Conservation (phyloP, 164 flowering plant genomes). For the Amborella trichopoda region DNA sequence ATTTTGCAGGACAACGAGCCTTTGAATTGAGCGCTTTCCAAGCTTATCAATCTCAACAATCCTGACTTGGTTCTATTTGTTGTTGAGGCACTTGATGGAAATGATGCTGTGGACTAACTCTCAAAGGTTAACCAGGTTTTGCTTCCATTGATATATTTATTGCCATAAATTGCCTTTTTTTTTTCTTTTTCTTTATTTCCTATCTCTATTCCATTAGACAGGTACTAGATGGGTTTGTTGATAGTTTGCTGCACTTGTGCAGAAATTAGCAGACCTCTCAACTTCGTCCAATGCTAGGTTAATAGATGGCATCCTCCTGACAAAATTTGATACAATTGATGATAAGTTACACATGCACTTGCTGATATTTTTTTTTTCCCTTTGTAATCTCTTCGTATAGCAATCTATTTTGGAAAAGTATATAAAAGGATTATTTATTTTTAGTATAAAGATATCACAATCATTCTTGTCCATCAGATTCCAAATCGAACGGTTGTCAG, state of each 20-base stretch:
- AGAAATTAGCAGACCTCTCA: conserved; percentile 89
- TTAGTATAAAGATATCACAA: too few relatives aligned
- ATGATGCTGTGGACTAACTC: conserved; percentile 96
- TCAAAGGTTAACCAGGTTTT: conserved; percentile 88
- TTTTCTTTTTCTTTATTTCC: too few relatives aligned
- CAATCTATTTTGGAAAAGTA: too few relatives aligned
- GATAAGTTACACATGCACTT: conserved; percentile 58
- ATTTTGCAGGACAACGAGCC: conserved; percentile 84
- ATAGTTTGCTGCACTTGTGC: too few relatives aligned
- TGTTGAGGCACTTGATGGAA: conserved; percentile 96
- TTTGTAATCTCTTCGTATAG: background rate
- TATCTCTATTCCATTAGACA: too few relatives aligned
- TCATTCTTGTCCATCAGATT: too few relatives aligned
- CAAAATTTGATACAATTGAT: conserved; percentile 94
- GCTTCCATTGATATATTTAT: too few relatives aligned
- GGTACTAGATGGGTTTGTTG: too few relatives aligned
- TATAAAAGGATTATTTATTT: too few relatives aligned
- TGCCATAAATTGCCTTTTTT: too few relatives aligned
- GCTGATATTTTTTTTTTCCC: too few relatives aligned
- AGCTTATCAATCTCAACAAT: conserved; percentile 74
- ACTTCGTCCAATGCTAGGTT: conserved; percentile 53
- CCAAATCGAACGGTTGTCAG: too few relatives aligned
- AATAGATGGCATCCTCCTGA: conserved; percentile 92
- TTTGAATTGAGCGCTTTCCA: conserved; percentile 90
- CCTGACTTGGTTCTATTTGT: conserved; percentile 92